A percentile compares a stretch with the other conserved stretches of the same genome.
These are phyloP conservation scores for Trifolium fragiferum DNA, from an alignment of 306 rosid species.

Conservation along the genomic window DNA sequence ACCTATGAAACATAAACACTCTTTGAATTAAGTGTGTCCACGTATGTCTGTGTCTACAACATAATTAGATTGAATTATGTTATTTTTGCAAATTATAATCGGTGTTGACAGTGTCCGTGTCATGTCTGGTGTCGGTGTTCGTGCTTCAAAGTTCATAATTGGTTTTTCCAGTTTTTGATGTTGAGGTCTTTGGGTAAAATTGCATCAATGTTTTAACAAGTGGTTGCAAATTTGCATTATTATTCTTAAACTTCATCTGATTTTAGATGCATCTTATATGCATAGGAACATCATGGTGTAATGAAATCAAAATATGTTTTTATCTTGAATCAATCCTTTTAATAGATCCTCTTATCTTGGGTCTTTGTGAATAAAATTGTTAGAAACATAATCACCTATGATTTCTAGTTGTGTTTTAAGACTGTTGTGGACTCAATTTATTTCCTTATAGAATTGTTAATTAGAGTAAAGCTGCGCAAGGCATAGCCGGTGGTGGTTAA, in stretches of 20 bases:
- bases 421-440: too few relatives aligned
- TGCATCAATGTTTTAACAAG: background rate
- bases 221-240: too few relatives aligned
- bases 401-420: background rate
- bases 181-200: background rate
- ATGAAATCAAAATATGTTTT: background rate
- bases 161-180: slow-evolving; percentile 15
- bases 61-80: too few relatives aligned
- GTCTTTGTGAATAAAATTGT: background rate
- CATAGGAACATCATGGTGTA: background rate
- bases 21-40: too few relatives aligned
- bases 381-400: background rate
- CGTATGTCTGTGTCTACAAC: too few relatives aligned
- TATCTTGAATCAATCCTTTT: too few relatives aligned
- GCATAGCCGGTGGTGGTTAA: background rate
- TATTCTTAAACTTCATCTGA: too few relatives aligned
- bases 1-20: too few relatives aligned
- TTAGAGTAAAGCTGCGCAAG: background rate
- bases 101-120: too few relatives aligned
- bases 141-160: background rate
- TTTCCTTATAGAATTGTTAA: background rate
- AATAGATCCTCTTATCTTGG: background rate
- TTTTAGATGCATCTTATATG: background rate
- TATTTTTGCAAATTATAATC: too few relatives aligned
- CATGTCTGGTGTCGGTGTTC: too few relatives aligned